Evolutionary conservation across 2,329 filamentous ascomycete species (phyloP), one percentile per base, ranked within the genome.

Genomic region (Nemania sp.): DNA sequence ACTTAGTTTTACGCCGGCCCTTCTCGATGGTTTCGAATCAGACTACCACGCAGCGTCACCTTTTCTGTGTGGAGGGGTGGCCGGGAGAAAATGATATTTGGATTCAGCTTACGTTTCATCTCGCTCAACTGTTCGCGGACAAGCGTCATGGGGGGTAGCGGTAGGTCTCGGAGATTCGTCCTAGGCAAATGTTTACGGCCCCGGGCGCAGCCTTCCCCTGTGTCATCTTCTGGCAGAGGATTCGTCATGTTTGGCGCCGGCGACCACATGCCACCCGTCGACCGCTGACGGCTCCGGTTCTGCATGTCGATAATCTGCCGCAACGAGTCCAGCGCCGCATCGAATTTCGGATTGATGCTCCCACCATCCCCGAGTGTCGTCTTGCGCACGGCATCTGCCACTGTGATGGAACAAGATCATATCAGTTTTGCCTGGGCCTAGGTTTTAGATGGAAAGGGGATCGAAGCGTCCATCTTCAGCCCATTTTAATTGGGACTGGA

Each of bases 271-370:
- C 34, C 34, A 29, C 62, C 39, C 35, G 66, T 58, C 49, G 64
- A 57, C 42, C 57, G 59, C 29, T 65, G 59, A 18, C 47, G 57
- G 40, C 42, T 59, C 57, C 40, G 32, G 18, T 80, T 79, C 66
- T 83, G 81, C 73, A 84, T 77, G 53, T 78, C 73, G 48, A 84
- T 81, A 29, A 86, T 80, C 63, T 83, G 80, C 52, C 80, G 78
- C 12, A 86, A 74, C 18, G 80, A 81, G 39, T 78, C 75, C 17
- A 86, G 73, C 0, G 82, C 83, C 2, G 80, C 78, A 49, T 80
- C 76, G 75, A 86, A 84, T 68, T 81, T 80, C 2, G 83, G 79
- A 60, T 78, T 65, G 40, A 64, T 53, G 39, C 21, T 78, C 29
- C 78, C 71, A 47, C 66, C 67, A 39, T 69, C 58, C 20, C 75